A percentile compares a stretch with the other conserved stretches of the same genome.
These are phyloP conservation scores for Adansonia madagascariensis DNA, from an alignment of 441 rosid species.

Conservation along the genomic window DNA sequence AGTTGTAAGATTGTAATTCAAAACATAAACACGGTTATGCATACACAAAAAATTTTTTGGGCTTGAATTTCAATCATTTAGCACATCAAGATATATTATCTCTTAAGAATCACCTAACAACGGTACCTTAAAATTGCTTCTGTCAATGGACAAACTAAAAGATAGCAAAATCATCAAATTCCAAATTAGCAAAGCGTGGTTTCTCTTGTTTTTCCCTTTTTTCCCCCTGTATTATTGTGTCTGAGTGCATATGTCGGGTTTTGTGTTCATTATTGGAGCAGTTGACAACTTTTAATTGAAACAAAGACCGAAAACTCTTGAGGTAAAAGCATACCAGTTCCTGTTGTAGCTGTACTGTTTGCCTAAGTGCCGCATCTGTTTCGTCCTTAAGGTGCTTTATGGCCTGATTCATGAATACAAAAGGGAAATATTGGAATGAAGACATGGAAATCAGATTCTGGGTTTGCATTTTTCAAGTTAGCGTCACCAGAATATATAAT, in stretches of 20 bases:
- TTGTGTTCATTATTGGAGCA: not conserved
- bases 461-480: not conserved
- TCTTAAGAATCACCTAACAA: not conserved
- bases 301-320: not conserved
- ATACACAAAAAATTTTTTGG: not conserved
- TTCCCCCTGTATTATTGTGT: not conserved
- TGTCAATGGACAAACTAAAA: not conserved
- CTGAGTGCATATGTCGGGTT: not conserved
- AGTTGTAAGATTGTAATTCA: not conserved
- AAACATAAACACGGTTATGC: not conserved
- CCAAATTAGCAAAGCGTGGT: not conserved
- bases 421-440: constrained; percentile 3
- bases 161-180: not conserved
- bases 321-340: constrained; percentile 62
- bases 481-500: not conserved
- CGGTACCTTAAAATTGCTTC: not conserved
- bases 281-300: not conserved
- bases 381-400: constrained; percentile 76
- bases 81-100: not conserved
- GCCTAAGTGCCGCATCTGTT: constrained; percentile 71
- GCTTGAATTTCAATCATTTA: not conserved
- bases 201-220: not conserved
- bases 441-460: not conserved
- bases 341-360: constrained; percentile 73
- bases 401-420: constrained; percentile 45